Evolutionary conservation across 2,329 filamentous ascomycete species (phyloP).

Genomic region (Zalaria obscura): DNA sequence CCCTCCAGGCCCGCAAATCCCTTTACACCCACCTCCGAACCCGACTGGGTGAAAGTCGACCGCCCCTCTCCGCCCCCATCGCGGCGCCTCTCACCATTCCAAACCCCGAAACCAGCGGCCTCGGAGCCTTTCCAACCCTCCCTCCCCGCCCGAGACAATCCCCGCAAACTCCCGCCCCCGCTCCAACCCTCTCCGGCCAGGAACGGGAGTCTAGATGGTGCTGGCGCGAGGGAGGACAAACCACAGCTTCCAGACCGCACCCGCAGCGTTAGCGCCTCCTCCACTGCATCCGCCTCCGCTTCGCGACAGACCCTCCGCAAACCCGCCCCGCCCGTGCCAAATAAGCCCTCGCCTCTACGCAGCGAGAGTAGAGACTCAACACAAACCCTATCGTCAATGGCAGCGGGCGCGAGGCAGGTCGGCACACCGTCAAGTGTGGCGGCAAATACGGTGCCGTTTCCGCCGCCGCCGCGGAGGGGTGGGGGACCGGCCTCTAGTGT

Average conservation of each 20-base stretch:
- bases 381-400: conserved; percentile 9
- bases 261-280: too few relatives aligned
- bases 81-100: conserved; percentile 2
- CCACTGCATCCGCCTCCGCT: background rate
- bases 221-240: too few relatives aligned
- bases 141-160: too few relatives aligned
- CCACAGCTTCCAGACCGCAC: too few relatives aligned
- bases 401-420: conserved; percentile 6
- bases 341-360: conserved; percentile 17
- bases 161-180: too few relatives aligned
- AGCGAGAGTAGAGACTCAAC: conserved; percentile 9
- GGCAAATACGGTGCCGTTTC: conserved; percentile 1
- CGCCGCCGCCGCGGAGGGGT: conserved; percentile 4
- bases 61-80: conserved; percentile 12
- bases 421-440: background rate
- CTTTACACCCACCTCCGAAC: conserved; percentile 57
- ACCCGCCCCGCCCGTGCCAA: conserved; percentile 19
- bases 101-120: too few relatives aligned
- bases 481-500: background rate
- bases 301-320: conserved; percentile 15
- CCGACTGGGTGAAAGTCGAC: conserved; percentile 61
- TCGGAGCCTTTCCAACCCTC: too few relatives aligned
- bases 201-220: conserved; percentile 1
- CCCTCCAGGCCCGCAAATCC: conserved; percentile 66
- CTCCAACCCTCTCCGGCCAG: conserved; percentile 4